Conservation (phyloP, 768 basidiomycete genomes). For the Rhodotorula kratochvilovae region DNA sequence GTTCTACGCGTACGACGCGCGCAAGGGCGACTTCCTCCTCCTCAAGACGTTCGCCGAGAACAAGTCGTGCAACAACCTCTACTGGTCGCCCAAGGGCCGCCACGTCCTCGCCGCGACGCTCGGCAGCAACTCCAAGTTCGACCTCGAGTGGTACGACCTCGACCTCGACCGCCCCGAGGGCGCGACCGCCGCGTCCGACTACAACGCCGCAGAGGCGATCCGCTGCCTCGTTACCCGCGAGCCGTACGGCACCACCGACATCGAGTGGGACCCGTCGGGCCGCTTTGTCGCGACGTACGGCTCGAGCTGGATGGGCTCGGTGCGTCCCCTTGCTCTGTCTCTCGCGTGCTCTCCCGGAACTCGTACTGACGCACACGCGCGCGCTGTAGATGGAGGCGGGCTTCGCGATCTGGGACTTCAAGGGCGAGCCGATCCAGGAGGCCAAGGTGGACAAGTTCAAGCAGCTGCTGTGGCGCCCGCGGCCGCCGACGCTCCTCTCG, state of each 20-base stretch:
- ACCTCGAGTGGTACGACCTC: slow-evolving; percentile 97
- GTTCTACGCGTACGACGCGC: slow-evolving; percentile 88
- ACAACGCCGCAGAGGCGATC: slow-evolving; percentile 66
- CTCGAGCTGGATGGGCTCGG: slow-evolving; percentile 90
- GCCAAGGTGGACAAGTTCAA: slow-evolving; percentile 91
- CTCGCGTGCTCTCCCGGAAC: slow-evolving; percentile 7
- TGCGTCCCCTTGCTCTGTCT: slow-evolving; percentile 49
- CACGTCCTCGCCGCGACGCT: slow-evolving; percentile 94
- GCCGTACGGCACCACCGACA: slow-evolving; percentile 94
- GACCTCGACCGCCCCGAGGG: slow-evolving; percentile 62
- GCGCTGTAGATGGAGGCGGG: slow-evolving; percentile 80
- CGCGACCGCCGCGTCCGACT: slow-evolving; percentile 43
- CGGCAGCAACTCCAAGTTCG: slow-evolving; percentile 89
- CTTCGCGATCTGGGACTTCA: slow-evolving; percentile 95
- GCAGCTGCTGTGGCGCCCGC: slow-evolving; percentile 96
- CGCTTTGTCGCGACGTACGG: slow-evolving; percentile 88
- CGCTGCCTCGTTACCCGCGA: slow-evolving; percentile 79
- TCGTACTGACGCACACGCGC: slow-evolving; percentile 15
- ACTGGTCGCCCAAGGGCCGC: slow-evolving; percentile 94
- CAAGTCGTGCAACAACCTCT: slow-evolving; percentile 80
- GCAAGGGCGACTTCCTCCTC: slow-evolving; percentile 87
- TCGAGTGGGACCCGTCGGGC: slow-evolving; percentile 97
- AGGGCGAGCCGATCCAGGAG: slow-evolving; percentile 80
- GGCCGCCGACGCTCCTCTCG: slow-evolving; percentile 78
- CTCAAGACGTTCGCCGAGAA: slow-evolving; percentile 65